phyloP scores from a whole-genome alignment of 805 yeast species.

The Kurtzmaniella cleridarum region DNA sequence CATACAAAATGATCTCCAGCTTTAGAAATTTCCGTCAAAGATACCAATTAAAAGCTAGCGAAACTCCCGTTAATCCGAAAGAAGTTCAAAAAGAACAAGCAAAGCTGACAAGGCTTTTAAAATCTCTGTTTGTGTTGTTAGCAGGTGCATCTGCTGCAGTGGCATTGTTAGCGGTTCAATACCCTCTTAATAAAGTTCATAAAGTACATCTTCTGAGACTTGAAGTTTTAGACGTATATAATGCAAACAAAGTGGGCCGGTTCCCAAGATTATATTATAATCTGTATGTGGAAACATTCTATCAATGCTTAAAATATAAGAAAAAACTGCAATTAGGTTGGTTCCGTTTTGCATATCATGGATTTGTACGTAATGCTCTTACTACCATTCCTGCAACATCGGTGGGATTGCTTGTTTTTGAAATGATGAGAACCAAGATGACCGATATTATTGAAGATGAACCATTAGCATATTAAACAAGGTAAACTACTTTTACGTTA shows the following conservation, averaged over 20 bases:
- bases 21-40: conserved; percentile 36
- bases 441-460: conserved; percentile 26
- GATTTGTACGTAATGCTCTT: conserved; percentile 66
- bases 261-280: conserved; percentile 55
- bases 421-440: conserved; percentile 58
- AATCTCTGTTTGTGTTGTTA: conserved; percentile 62
- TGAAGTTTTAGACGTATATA: conserved; percentile 70
- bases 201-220: conserved; percentile 71
- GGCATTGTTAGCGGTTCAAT: conserved; percentile 70
- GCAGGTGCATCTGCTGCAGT: conserved; percentile 90
- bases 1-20: conserved; percentile 41
- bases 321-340: conserved; percentile 51
- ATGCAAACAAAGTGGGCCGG: conserved; percentile 18
- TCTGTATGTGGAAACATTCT: conserved; percentile 71
- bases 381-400: conserved; percentile 85
- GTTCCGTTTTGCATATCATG: conserved; percentile 69
- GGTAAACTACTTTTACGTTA: not conserved
- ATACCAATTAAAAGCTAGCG: conserved; percentile 8
- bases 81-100: conserved; percentile 24
- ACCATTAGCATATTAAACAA: not conserved
- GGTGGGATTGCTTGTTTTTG: conserved; percentile 78
- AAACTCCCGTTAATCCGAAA: conserved; percentile 13
- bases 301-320: conserved; percentile 52
- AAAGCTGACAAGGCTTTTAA: conserved; percentile 45
- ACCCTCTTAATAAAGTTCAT: conserved; percentile 77